Evolutionary conservation across 2,329 filamentous ascomycete genomes (phyloP), one percentile per base, ranked within the genome.

Genomic region (Arthrobotrys conoides): DNA sequence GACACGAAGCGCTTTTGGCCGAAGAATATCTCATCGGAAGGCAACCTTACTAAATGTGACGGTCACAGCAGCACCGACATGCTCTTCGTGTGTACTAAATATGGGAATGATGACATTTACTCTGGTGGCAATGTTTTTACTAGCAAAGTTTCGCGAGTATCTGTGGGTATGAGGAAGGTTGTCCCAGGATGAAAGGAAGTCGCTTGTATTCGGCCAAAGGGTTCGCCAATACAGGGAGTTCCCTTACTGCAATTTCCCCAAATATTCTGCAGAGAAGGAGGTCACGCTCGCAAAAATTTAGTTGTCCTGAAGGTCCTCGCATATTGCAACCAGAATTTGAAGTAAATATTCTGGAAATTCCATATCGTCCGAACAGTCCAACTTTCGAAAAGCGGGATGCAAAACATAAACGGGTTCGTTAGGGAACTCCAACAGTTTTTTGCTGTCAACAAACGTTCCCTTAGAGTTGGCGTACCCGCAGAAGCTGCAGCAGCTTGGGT

Each of bases 181-280:
- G 67, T 71, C 67, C 72, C 66, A 71, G 70, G 51, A 53, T 57
- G 69, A 65, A 66, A 72, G 57, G 59, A 67, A 77, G 65, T 68
- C 51, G 73, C 66, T 77, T 57, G 61, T 51, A 51, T 59, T 71
- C 66, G 67, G 67, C 66, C 73, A 67, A 71, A 65, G 49, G 73
- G 61, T 53, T 71, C 51, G 38, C 49, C 30, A 76, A 70, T 66
- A 77, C 73, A 77, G 61, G 73, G 73, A 30, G 22, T 77, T 67
- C 59, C 73, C 59, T 71, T 68, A 71, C 61, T 44, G 27, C 30
- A 77, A 77, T 77, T 77, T 77, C 73, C 73, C 73, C 65, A 66
- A 71, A 71, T 69, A 71, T 77, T 68, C 67, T 61, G 66, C 67
- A 51, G 64, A 64, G 49, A 69, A 71, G 66, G 73, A 77, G 73